Evolutionary conservation across 2,329 filamentous ascomycete genomes (phyloP).

Genomic region (Kalaharituber pfeilii): DNA sequence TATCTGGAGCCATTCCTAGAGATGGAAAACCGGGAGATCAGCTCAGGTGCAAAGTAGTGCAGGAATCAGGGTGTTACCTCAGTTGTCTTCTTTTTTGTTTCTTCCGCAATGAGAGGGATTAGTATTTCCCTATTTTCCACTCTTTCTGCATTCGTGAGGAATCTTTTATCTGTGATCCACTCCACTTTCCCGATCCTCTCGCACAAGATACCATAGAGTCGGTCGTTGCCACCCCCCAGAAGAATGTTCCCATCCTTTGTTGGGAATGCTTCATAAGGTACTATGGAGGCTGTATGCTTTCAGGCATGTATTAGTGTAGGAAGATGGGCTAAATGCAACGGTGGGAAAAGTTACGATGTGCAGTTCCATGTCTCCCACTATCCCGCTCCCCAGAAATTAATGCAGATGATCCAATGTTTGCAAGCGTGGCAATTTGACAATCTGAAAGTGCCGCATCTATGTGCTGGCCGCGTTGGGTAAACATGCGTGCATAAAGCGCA

Average conservation of each 20-base stretch:
- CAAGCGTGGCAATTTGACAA: constrained; percentile 81
- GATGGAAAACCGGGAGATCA: too few species aligned
- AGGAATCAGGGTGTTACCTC: constrained; percentile 18
- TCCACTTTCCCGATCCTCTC: constrained; percentile 40
- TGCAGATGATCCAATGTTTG: constrained; percentile 89
- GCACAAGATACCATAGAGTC: constrained; percentile 48
- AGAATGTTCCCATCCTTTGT: constrained; percentile 55
- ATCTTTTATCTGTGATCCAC: constrained; percentile 44
- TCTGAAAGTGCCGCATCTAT: constrained; percentile 85
- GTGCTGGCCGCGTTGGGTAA: constrained; percentile 68
- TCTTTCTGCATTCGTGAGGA: constrained; percentile 42
- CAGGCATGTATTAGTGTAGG: neutral
- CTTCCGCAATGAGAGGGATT: constrained; percentile 58
- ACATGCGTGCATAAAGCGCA: constrained; percentile 57
- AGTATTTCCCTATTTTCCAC: constrained; percentile 58
- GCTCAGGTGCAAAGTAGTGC: neutral
- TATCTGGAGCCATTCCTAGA: constrained; percentile 55
- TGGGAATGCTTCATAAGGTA: constrained; percentile 76
- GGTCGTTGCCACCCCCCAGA: constrained; percentile 55
- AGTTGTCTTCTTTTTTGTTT: constrained; percentile 62
- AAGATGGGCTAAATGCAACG: constrained; percentile 11
- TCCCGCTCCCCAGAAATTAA: constrained; percentile 78
- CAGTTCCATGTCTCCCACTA: constrained; percentile 83
- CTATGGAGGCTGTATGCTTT: constrained; percentile 66
- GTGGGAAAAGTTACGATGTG: constrained; percentile 48